Evolutionary conservation across 768 basidiomycete species (phyloP), one percentile per base, ranked within the genome.

Genomic region (Paxillus ammoniavirescens): DNA sequence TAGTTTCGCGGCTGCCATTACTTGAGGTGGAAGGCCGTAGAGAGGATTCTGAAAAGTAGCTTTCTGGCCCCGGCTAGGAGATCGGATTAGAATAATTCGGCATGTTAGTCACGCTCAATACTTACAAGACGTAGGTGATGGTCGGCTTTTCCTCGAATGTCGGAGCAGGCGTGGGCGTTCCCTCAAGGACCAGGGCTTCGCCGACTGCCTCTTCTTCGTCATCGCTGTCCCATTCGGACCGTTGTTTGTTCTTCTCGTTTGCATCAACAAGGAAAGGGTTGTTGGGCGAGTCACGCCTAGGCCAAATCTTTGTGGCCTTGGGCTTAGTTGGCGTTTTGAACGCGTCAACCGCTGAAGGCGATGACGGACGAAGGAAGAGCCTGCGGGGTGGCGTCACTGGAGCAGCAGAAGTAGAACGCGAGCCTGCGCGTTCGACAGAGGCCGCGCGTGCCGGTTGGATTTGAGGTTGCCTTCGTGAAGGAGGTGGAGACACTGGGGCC

Each of bases 111-210:
- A 45, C 42, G 30, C 18, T 10, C 37, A 36, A 36, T 4, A 81
- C 86, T 62, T 67, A 89, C 87, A 89, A 89, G 44, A 90, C 88
- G 62, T 86, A 86, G 26, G 82, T 82, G 48, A 89, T 72, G 2
- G 78, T 87, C 0, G 84, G 83, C 60, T 77, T 79, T 65, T 89
- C 87, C 33, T 77, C 72, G 36, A 63, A 63, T 6, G 65, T 38
- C 3, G 70, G 60, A n/a, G 62, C 47, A 5, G 59, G 70, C 42
- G 67, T 70, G 13, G 80, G 78, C 0, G 76, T 75, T 15, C 53
- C 64, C 58, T 68, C 62, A 54, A n/a, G 72, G 69, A 60, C 63
- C 66, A 21, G 66, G 60, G 61, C 65, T 57, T 61, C 67, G 47
- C 62, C 71, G 28, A 70, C 65, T 0, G 69, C 66, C 9, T 72